Base-by-base conservation (phyloP, 495 filamentous ascomycete species). In the Chaetomium fimeti region DNA sequence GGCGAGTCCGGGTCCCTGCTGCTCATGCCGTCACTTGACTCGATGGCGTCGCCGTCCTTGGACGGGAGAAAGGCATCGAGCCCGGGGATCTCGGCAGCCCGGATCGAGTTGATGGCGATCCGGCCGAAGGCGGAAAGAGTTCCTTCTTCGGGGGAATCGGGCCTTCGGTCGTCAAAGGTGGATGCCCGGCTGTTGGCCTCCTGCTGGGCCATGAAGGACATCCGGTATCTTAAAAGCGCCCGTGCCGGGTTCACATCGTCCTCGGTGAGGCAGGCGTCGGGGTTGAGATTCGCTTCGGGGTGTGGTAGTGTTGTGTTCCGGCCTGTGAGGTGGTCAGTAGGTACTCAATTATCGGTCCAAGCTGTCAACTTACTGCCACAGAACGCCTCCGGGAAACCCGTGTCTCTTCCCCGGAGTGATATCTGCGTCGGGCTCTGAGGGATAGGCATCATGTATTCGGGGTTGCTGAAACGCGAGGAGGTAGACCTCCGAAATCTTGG, bases 341-440 rank as follows among this genome's bases (percentile, higher is more conserved):
- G 32, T 8, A 22, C 29, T 61, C 12, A 32, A 15, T 6, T 3
- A 3, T 8, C 9, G 1, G 15, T 40, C 3, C 6, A 24, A 7
- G 1, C n/a, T 16, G 6, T 52, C 7, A 27, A 72, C 68, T 61
- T 61, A 76, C 74, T 61, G 48, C 70, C 68, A 51, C 66, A 68
- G 47, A 76, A 75, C 8, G 66, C 40, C 43, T 76, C 75, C 13
- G 75, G 75, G 40, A 77, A 77, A 25, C 75, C 75, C 15, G 75
- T 77, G 63, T 75, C 67, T 42, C 70, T 65, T 36, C 54, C 52
- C 55, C 63, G 60, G 29, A 70, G 42, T 25, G 70, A 71, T 22
- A 57, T 49, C 54, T 51, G 55, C 6, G 62, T 68, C n/a, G 72
- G 69, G 38, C 68, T 69, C 27, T 36, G 52, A 8, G 69, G 69